phyloP scores from a whole-genome alignment of 495 filamentous ascomycete genomes.

The Talaromyces stipitatus region DNA sequence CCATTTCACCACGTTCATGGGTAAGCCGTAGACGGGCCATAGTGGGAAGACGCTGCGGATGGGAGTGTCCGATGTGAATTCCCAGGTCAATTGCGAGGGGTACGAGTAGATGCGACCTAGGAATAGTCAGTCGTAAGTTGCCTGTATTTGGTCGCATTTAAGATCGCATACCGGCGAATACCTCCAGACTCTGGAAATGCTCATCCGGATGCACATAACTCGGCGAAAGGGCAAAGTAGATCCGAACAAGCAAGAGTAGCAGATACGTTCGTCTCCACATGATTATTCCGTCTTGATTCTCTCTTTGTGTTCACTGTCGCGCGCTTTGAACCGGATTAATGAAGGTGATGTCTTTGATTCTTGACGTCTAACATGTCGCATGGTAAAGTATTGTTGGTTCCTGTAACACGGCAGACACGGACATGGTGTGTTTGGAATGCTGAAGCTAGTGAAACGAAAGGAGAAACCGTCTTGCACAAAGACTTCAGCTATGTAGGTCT shows the following conservation, averaged over 20 bases:
- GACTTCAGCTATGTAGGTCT: background rate
- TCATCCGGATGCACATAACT: constrained; percentile 98
- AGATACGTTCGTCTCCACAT: constrained; percentile 95
- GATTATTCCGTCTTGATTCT: constrained; percentile 5
- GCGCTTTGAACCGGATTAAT: background rate
- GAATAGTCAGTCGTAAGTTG: constrained; percentile 7
- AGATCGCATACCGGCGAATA: constrained; percentile 74
- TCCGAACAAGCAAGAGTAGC: constrained; percentile 72
- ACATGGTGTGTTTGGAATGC: background rate
- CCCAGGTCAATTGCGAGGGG: constrained; percentile 82
- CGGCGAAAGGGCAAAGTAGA: constrained; percentile 89
- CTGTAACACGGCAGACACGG: background rate
- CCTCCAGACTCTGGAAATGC: constrained; percentile 96
- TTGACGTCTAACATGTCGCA: constrained; percentile 1
- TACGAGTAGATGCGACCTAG: constrained; percentile 84
- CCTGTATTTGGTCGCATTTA: background rate
- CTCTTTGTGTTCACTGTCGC: background rate
- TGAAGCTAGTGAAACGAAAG: background rate
- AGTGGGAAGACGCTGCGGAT: constrained; percentile 93
- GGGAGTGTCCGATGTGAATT: constrained; percentile 78
- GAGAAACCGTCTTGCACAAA: background rate
- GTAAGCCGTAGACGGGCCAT: constrained; percentile 88
- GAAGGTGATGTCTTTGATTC: background rate
- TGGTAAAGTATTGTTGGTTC: background rate
- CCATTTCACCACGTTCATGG: constrained; percentile 86